Evolutionary conservation across 1,284 basidiomycete species (phyloP), one percentile per base, ranked within the genome.

Genomic region (Microbotryomycetes sp.): DNA sequence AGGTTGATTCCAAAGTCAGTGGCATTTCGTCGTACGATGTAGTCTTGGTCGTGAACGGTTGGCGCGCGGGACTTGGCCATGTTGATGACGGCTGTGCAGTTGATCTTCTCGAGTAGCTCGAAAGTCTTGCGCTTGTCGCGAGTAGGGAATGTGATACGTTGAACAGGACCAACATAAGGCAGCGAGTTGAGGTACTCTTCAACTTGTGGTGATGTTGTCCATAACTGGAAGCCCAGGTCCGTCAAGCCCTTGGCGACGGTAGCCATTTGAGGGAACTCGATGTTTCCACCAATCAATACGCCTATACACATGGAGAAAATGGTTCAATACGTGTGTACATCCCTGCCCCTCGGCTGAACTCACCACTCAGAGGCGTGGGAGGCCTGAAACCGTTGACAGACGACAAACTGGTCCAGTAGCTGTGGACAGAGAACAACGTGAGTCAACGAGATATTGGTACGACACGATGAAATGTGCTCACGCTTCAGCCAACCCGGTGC

Each of bases 51-150:
- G 23, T 86, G 80, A 28, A 86, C 84, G 70, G 86, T 84, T 54
- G 80, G 80, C 30, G 87, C 94, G 16, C 93, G 84, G 65, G 84
- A 80, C 73, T 86, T 85, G 22, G 94, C 88, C 53, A 99, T 82
- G 79, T 98, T 97, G 78, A 98, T 86, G 50, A 98, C 94, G 62
- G 86, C 88, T 74, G 93, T 88, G 73, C 98, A 96, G 72, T 97
- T 90, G 76, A 89, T 88, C 76, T 96, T 89, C 76, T 97, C 92
- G 71, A 77, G 89, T 23, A 89, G 89, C 76, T 94, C 88, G 32
- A 91, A 86, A 32, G 97, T 81, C 78, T 92, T 93, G 63, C 94
- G 83, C 82, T 98, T 98, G 79, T 99, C 96, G 74, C 90, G 88
- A 63, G 89, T 88, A 12, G 96, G 96, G 85, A 99, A 97, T 77